Conservation (phyloP, 805 yeast genomes). For the Zygoascus ofunaensis region DNA sequence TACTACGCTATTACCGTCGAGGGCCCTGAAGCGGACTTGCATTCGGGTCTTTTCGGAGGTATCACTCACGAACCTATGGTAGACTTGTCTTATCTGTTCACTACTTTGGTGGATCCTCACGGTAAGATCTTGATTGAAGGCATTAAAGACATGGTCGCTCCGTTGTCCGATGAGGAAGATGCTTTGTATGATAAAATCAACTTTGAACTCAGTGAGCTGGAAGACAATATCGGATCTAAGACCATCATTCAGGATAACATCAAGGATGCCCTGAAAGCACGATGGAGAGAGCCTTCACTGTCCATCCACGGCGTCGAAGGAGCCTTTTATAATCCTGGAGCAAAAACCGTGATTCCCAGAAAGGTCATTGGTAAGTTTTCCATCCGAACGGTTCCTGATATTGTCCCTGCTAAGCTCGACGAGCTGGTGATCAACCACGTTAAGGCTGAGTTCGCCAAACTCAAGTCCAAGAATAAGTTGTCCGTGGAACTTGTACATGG, state of each 20-base stretch:
- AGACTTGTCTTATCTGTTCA: constrained; percentile 71
- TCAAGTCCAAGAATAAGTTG: constrained; percentile 69
- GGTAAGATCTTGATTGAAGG: constrained; percentile 89
- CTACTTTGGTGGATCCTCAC: constrained; percentile 64
- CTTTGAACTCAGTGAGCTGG: constrained; percentile 73
- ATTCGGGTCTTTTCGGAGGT: constrained; percentile 97
- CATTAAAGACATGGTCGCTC: constrained; percentile 88
- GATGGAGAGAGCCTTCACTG: constrained; percentile 98
- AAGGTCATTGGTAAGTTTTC: constrained; percentile 91
- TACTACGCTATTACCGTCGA: constrained; percentile 74
- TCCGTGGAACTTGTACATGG: constrained; percentile 77
- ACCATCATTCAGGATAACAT: constrained; percentile 71
- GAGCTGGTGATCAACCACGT: constrained; percentile 66
- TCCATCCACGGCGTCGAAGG: constrained; percentile 97
- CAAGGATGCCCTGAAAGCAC: constrained; percentile 84
- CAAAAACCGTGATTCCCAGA: constrained; percentile 97
- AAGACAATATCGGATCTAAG: constrained; percentile 79
- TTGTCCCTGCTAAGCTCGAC: constrained; percentile 70
- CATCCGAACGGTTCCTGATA: constrained; percentile 94
- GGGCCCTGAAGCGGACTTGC: constrained; percentile 97
- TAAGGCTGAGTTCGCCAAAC: constrained; percentile 51
- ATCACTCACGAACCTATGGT: constrained; percentile 95
- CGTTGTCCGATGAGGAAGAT: constrained; percentile 73
- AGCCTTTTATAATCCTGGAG: constrained; percentile 90
- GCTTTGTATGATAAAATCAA: constrained; percentile 77